Base-by-base conservation (phyloP, 2,329 filamentous ascomycete genomes). In the Hypoxylon rubiginosum region DNA sequence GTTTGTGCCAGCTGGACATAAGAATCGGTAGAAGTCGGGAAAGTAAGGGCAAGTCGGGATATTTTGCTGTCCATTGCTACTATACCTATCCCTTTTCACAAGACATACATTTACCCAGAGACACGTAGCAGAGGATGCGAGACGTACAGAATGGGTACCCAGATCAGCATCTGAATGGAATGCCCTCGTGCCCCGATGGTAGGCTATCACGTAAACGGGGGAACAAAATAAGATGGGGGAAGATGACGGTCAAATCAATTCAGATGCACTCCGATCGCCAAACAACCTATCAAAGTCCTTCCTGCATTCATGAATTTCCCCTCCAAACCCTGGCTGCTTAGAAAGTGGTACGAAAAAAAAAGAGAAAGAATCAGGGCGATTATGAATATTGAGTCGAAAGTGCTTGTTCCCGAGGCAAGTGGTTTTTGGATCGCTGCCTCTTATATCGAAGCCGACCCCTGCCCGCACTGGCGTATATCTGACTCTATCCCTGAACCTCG, bases 201-300 rank as follows among this genome's bases (percentile, higher is more conserved):
- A 19, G n/a, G 39, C 39, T 19, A 19, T 49, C 46, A 49, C 46
- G 21, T 49, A 30, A n/a, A n/a, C n/a, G n/a, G n/a, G n/a, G n/a
- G n/a, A n/a, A n/a, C n/a, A 49, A 9, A 17, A 49, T 30, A 43
- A 55, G 34, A 59, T 43, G 46, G 43, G 49, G 62, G 60, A 73
- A 72, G 72, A 71, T 73, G 73, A 72, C 72, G 73, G 73, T 72
- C 73, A 76, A 72, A 71, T 76, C 68, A 75, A 74, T 74, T 76
- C 73, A 73, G 71, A 75, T 75, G 74, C 74, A 75, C 74, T 75
- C 74, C 74, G 71, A 72, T 75, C 74, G 73, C 74, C 74, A 70
- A 75, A 75, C 74, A 70, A 74, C 74, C 69, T 74, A 74, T 75
- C 71, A 70, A 75, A 75, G 69, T 70, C 73, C 72, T 75, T 6